phyloP scores from a whole-genome alignment of 352 stramenopile genomes.

The Phytophthora pisi region DNA sequence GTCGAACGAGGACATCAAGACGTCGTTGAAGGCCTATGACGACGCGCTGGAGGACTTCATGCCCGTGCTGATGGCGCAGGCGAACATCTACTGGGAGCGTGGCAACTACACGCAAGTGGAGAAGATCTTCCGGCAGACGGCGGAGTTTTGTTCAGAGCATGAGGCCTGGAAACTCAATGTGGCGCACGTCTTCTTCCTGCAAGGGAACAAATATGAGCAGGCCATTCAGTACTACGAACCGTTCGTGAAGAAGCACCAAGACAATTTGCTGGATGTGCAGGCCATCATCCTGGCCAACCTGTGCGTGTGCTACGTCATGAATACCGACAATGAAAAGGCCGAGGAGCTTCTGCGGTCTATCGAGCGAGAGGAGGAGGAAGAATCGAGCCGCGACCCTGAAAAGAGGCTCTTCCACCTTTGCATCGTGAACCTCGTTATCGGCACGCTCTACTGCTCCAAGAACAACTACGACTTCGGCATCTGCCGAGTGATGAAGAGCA shows the following conservation, averaged over 20 bases:
- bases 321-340: conserved; percentile 96
- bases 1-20: conserved; percentile 94
- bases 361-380: conserved; percentile 94
- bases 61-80: conserved; percentile 96
- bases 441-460: conserved; percentile 98
- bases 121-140: conserved; percentile 94
- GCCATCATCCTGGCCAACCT: conserved; percentile 97
- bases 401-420: conserved; percentile 95
- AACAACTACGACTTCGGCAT: conserved; percentile 98
- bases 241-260: conserved; percentile 93
- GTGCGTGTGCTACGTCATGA: conserved; percentile 98
- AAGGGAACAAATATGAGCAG: conserved; percentile 91
- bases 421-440: conserved; percentile 98
- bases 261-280: conserved; percentile 93
- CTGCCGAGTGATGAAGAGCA: conserved; percentile 93
- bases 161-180: conserved; percentile 97
- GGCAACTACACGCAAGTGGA: conserved; percentile 97
- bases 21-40: conserved; percentile 93
- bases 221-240: conserved; percentile 95
- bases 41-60: conserved; percentile 95
- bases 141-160: conserved; percentile 96
- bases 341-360: conserved; percentile 96
- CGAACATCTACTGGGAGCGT: conserved; percentile 96
- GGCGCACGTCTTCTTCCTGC: conserved; percentile 96
- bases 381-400: conserved; percentile 87